phyloP scores from a whole-genome alignment of 306 rosid species.

The Gastrolobium bilobum region DNA sequence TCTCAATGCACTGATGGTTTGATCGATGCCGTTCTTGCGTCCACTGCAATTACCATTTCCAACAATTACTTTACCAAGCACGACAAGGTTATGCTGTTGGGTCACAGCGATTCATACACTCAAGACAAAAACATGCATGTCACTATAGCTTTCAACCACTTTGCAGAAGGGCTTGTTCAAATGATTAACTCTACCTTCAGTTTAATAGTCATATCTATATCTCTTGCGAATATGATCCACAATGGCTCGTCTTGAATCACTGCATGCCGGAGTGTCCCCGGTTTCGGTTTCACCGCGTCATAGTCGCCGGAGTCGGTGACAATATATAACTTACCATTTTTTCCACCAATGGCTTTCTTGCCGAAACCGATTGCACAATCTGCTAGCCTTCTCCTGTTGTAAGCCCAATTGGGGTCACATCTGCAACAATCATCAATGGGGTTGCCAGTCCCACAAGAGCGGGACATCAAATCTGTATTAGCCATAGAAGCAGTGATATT shows the following conservation, averaged over 20 bases:
- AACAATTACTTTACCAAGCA: slow-evolving; percentile 98
- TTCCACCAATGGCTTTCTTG: slow-evolving; percentile 75
- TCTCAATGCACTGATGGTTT: slow-evolving; percentile 88
- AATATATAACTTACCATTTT: slow-evolving; percentile 68
- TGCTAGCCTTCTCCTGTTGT: slow-evolving; percentile 70
- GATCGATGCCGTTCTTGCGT: slow-evolving; percentile 89
- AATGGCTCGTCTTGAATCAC: slow-evolving; percentile 53
- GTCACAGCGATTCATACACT: slow-evolving; percentile 85
- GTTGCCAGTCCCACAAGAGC: slow-evolving; percentile 75
- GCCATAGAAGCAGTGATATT: slow-evolving; percentile 60
- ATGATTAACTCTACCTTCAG: slow-evolving; percentile 81
- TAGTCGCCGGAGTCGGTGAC: slow-evolving; percentile 71
- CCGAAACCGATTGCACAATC: slow-evolving; percentile 89
- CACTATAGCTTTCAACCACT: slow-evolving; percentile 95
- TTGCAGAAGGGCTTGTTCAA: slow-evolving; percentile 96
- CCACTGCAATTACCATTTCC: slow-evolving; percentile 85
- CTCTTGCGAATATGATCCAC: slow-evolving; percentile 73
- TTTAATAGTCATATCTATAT: slow-evolving; percentile 74
- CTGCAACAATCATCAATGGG: slow-evolving; percentile 67
- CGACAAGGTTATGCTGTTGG: slow-evolving; percentile 94
- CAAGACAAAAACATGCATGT: slow-evolving; percentile 95
- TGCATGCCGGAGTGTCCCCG: slow-evolving; percentile 77
- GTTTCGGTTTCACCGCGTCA: slow-evolving; percentile 68
- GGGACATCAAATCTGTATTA: slow-evolving; percentile 68
- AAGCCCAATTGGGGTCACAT: slow-evolving; percentile 61